Conservation (phyloP, 805 yeast genomes). For the Soucietia sequanensis region DNA sequence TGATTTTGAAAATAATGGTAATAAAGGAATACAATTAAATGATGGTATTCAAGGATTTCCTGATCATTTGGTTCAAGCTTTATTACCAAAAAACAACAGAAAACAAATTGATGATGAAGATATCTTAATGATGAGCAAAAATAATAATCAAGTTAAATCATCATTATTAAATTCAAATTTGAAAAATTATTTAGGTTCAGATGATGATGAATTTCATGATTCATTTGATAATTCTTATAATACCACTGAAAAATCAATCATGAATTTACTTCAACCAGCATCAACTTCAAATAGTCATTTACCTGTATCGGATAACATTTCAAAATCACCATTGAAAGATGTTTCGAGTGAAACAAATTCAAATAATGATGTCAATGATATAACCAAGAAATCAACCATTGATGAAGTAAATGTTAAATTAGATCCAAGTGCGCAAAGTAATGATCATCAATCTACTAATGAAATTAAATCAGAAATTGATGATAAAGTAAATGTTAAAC, state of each 20-base stretch:
- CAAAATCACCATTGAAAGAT: too few relatives aligned
- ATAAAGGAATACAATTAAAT: conserved; percentile 32
- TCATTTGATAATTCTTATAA: conserved; percentile 35
- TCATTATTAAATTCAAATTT: not conserved
- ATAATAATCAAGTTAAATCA: not conserved
- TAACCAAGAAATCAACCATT: not conserved
- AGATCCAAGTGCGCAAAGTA: not conserved
- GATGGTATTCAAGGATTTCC: conserved; percentile 46
- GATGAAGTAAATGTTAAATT: not conserved
- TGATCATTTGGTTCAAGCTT: conserved; percentile 32
- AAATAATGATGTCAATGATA: conserved; percentile 1
- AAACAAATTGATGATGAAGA: conserved; percentile 13
- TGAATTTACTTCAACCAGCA: conserved; percentile 34
- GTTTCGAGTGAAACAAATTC: too few relatives aligned
- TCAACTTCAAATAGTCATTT: not conserved
- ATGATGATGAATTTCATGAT: conserved; percentile 19
- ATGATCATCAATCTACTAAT: not conserved
- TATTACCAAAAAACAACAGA: conserved; percentile 21
- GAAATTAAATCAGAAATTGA: not conserved
- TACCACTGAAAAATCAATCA: conserved; percentile 40
- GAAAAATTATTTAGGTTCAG: conserved; percentile 3
- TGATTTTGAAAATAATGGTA: conserved; percentile 13
- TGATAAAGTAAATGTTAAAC: not conserved
- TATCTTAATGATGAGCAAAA: conserved; percentile 3
- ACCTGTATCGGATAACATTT: too few relatives aligned